A percentile compares a stretch with the other conserved stretches of the same genome.
Evolutionary conservation across 371 early-diverging fungal genomes (phyloP).

Genomic region (Mortierella sp.): DNA sequence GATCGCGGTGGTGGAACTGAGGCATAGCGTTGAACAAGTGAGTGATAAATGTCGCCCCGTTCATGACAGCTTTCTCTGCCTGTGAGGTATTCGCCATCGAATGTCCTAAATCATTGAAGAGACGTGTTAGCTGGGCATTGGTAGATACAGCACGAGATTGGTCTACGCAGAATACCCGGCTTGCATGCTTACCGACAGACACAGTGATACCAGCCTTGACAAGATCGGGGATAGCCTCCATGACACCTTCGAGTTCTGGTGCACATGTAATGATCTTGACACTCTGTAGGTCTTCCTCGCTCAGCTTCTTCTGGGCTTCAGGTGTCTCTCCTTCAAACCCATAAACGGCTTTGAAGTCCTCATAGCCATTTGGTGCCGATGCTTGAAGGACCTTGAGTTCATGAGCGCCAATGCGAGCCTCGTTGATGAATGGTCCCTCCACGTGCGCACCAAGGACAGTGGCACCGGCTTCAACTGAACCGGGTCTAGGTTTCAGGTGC

Average conservation of each 20-base stretch:
- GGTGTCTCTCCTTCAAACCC: constrained; percentile 59
- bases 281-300: constrained; percentile 58
- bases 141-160: too few species aligned
- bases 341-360: constrained; percentile 78
- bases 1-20: constrained; percentile 85
- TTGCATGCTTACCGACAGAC: constrained; percentile 61
- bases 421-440: constrained; percentile 86
- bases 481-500: constrained; percentile 73
- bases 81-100: constrained; percentile 75
- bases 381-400: constrained; percentile 69
- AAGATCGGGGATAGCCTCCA: constrained; percentile 76
- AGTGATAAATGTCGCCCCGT: constrained; percentile 78
- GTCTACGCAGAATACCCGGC: too few species aligned
- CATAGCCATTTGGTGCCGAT: constrained; percentile 71
- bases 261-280: constrained; percentile 83
- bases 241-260: constrained; percentile 83
- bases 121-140: not conserved
- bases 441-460: constrained; percentile 85
- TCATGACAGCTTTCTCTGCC: constrained; percentile 75
- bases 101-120: constrained; percentile 59
- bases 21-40: constrained; percentile 90
- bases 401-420: constrained; percentile 83
- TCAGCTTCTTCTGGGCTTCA: constrained; percentile 57
- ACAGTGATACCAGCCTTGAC: constrained; percentile 81
- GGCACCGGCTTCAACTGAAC: constrained; percentile 74